A percentile compares a stretch with the other conserved stretches of the same genome.
These are phyloP conservation scores for Trichosporon ovoides DNA, from an alignment of 1,284 basidiomycete species.

Conservation along the genomic window DNA sequence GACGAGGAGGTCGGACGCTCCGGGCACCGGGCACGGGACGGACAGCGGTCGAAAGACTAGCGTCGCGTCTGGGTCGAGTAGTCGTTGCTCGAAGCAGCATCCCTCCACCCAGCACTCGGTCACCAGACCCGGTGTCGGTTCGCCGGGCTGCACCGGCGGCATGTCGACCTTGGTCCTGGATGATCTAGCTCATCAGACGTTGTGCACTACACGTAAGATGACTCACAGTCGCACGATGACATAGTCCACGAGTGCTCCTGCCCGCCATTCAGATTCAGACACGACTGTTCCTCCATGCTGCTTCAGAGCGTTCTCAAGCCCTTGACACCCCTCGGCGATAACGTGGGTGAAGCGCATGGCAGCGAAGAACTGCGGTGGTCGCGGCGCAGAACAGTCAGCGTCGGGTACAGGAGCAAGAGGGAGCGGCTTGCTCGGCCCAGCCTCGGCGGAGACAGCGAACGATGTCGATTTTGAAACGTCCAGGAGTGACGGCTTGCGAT, in stretches of 20 bases:
- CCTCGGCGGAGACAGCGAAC: conserved; percentile 17
- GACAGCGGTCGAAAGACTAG: conserved; percentile 41
- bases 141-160: background rate
- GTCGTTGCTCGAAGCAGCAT: conserved; percentile 34
- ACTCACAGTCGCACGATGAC: conserved; percentile 44
- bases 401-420: background rate
- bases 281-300: conserved; percentile 33
- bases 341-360: conserved; percentile 38
- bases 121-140: conserved; percentile 25
- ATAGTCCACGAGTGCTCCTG: conserved; percentile 38
- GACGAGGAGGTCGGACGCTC: conserved; percentile 20
- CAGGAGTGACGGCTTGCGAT: conserved; percentile 32
- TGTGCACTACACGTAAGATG: too few relatives aligned
- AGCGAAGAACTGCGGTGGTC: conserved; percentile 26
- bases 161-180: background rate
- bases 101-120: conserved; percentile 49
- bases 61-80: conserved; percentile 34
- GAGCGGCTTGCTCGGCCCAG: background rate
- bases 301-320: conserved; percentile 34
- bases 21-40: conserved; percentile 33
- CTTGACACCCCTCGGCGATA: conserved; percentile 32
- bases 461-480: conserved; percentile 32
- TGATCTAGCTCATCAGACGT: background rate
- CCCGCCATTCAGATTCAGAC: conserved; percentile 27
- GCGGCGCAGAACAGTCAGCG: background rate